Percentiles rank a stretch among this genome's conserved stretches.
Conservation (phyloP, 2,329 filamentous ascomycete genomes). For the Cucurbitaria berberidis region DNA sequence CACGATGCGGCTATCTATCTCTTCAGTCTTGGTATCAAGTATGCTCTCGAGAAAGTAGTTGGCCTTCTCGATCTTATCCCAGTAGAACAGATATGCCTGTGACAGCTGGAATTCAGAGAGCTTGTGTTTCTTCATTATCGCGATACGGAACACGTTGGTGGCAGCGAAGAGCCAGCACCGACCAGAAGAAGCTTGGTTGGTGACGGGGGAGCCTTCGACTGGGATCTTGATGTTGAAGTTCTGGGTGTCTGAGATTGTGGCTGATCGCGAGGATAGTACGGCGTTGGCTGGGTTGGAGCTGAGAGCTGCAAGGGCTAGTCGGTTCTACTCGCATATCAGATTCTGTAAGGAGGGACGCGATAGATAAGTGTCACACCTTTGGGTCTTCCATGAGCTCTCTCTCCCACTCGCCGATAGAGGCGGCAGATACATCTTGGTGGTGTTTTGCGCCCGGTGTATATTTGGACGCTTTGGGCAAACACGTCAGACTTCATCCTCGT, state of each 20-base stretch:
- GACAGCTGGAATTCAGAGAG: constrained; percentile 83
- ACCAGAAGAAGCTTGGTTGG: constrained; percentile 81
- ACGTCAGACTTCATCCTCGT: constrained; percentile 1
- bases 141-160: constrained; percentile 90
- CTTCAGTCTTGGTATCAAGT: constrained; percentile 73
- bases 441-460: constrained; percentile 36
- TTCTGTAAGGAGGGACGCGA: not conserved
- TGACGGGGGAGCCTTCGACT: constrained; percentile 80
- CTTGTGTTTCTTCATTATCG: constrained; percentile 82
- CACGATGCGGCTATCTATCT: constrained; percentile 74
- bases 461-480: constrained; percentile 24
- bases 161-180: constrained; percentile 92
- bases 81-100: constrained; percentile 88
- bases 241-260: constrained; percentile 73
- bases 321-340: constrained; percentile 55
- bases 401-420: constrained; percentile 65
- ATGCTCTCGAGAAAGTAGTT: constrained; percentile 90
- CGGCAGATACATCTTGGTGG: constrained; percentile 55
- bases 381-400: constrained; percentile 67
- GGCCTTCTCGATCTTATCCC: constrained; percentile 90
- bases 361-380: constrained; percentile 56
- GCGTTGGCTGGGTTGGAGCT: constrained; percentile 69
- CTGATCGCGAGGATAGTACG: constrained; percentile 68
- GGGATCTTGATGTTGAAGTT: constrained; percentile 85
- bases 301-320: constrained; percentile 77